phyloP scores from a whole-genome alignment of 768 basidiomycete species.

The Amanita exitialis region DNA sequence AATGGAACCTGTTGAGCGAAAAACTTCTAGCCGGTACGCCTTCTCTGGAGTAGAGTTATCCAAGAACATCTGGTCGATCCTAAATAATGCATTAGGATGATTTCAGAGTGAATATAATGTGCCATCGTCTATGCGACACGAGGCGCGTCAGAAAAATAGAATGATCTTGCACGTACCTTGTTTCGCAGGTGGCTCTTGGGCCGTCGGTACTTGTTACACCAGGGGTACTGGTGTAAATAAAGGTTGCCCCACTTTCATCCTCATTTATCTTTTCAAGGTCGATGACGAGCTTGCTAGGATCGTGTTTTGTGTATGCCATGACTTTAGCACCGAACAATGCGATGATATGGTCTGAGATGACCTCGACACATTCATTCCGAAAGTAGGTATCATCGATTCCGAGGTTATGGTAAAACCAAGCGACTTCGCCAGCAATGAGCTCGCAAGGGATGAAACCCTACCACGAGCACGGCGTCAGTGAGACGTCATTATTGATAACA shows the following conservation, averaged over 20 bases:
- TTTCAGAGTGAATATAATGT: not conserved
- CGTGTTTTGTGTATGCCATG: slow-evolving; percentile 88
- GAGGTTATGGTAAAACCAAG: slow-evolving; percentile 91
- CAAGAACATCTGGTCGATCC: slow-evolving; percentile 87
- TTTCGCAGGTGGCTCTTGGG: slow-evolving; percentile 85
- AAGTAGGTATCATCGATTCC: slow-evolving; percentile 93
- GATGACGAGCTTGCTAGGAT: slow-evolving; percentile 82
- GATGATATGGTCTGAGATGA: slow-evolving; percentile 83
- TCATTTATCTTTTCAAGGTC: slow-evolving; percentile 90
- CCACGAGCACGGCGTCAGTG: not conserved
- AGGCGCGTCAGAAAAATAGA: not conserved
- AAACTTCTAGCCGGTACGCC: slow-evolving; percentile 93
- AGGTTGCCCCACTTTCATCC: slow-evolving; percentile 76
- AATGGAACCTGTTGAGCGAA: slow-evolving; percentile 81
- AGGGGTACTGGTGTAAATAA: slow-evolving; percentile 88
- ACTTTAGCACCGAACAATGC: slow-evolving; percentile 95
- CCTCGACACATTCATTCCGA: slow-evolving; percentile 59
- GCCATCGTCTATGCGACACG: not conserved
- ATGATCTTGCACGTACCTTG: slow-evolving; percentile 40
- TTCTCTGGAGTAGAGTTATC: slow-evolving; percentile 69
- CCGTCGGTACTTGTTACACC: slow-evolving; percentile 76
- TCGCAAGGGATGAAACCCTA: slow-evolving; percentile 91
- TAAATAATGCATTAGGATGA: slow-evolving; percentile 17
- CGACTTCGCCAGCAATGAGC: slow-evolving; percentile 80
- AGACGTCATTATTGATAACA: slow-evolving; percentile 8